These are phyloP conservation scores for Pythium plurisporium DNA, from an alignment of 352 stramenopile genomes.

Conservation along the genomic window DNA sequence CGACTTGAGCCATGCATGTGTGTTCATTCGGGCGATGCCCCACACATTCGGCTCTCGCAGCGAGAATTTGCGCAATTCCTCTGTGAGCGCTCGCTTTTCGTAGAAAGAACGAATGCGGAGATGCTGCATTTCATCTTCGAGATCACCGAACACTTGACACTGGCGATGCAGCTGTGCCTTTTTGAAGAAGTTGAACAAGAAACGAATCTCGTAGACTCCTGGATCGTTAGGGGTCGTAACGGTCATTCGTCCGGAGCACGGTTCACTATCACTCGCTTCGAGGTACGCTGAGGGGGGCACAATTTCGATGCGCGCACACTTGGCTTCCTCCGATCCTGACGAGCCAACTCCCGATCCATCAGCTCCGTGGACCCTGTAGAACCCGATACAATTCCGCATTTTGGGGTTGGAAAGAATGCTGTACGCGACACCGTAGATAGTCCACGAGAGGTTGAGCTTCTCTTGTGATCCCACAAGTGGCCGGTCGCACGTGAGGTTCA, in stretches of 20 bases:
- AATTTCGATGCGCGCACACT: constrained; percentile 40
- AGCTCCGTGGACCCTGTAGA: constrained; percentile 50
- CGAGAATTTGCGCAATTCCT: constrained; percentile 44
- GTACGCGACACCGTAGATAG: constrained; percentile 55
- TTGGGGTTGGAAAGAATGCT: constrained; percentile 40
- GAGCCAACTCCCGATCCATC: no score
- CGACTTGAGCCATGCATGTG: constrained; percentile 39
- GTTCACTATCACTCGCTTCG: constrained; percentile 28
- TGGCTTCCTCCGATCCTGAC: constrained; percentile 16
- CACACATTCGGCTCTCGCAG: constrained; percentile 29
- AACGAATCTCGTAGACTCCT: constrained; percentile 57
- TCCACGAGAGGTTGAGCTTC: constrained; percentile 45
- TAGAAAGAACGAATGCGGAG: constrained; percentile 52
- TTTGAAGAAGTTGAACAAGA: constrained; percentile 68
- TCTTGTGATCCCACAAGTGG: constrained; percentile 39
- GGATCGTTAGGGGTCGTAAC: constrained; percentile 39
- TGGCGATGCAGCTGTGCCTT: constrained; percentile 49
- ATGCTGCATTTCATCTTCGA: constrained; percentile 64
- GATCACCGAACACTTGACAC: constrained; percentile 49
- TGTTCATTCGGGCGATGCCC: constrained; percentile 42
- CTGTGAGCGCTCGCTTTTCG: constrained; percentile 38
- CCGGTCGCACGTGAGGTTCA: constrained; percentile 50
- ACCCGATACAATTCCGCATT: constrained; percentile 50
- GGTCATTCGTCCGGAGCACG: constrained; percentile 41
- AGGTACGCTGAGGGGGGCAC: constrained; percentile 51